phyloP scores from a whole-genome alignment of 2,329 filamentous ascomycete species.

The Blastomyces percursus region DNA sequence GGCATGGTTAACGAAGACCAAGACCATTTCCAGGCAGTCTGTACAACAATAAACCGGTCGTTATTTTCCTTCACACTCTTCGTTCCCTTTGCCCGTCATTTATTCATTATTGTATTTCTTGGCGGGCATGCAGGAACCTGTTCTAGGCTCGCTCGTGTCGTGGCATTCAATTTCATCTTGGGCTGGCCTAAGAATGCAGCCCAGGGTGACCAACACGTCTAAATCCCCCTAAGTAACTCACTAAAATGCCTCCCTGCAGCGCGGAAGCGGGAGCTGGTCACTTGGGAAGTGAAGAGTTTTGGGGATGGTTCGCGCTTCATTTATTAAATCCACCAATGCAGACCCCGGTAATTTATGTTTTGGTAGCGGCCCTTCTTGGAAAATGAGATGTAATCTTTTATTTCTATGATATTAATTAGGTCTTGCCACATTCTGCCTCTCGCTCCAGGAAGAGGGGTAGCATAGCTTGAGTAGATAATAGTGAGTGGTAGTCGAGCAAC shows the following conservation, averaged over 20 bases:
- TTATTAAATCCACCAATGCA: background rate
- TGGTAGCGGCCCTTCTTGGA: background rate
- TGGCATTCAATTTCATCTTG: background rate
- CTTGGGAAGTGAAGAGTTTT: background rate
- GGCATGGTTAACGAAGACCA: background rate
- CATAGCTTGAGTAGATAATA: background rate
- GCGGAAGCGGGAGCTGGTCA: background rate
- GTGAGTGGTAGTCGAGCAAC: too few relatives aligned
- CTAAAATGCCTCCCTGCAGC: constrained; percentile 1
- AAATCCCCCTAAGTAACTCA: background rate
- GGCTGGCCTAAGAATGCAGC: background rate
- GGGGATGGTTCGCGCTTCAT: background rate
- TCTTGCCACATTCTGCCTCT: background rate
- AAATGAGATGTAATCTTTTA: background rate
- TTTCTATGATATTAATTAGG: background rate
- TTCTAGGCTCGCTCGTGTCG: background rate
- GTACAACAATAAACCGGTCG: background rate
- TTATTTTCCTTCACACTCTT: background rate
- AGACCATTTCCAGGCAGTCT: background rate
- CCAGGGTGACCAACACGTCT: background rate
- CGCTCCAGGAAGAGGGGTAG: background rate
- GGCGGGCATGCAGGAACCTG: constrained; percentile 6
- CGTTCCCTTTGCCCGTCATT: background rate
- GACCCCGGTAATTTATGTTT: background rate
- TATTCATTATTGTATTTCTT: background rate